Evolutionary conservation across 192 early-diverging fungal genomes (phyloP).

Genomic region (Podila epigama): DNA sequence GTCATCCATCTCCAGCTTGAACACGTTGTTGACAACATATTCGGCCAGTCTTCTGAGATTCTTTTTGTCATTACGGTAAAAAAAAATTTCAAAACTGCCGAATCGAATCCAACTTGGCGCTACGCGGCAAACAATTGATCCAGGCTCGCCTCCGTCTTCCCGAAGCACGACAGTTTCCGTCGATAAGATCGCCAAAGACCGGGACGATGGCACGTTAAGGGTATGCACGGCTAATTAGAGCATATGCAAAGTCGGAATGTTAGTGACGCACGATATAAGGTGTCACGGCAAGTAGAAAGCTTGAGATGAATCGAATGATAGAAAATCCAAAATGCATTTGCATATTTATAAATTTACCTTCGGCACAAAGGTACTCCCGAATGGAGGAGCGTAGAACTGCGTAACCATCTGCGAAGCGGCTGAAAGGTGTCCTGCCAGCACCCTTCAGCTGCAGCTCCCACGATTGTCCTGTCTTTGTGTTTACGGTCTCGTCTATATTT

Average conservation of each 20-base stretch:
- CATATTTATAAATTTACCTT: conserved; percentile 60
- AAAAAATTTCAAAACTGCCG: conserved; percentile 87
- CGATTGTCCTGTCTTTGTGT: conserved; percentile 29
- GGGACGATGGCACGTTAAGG: conserved; percentile 76
- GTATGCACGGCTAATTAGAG: conserved; percentile 58
- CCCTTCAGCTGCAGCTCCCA: conserved; percentile 92
- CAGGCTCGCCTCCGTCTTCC: conserved; percentile 71
- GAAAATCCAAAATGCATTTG: no score
- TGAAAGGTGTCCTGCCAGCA: conserved; percentile 86
- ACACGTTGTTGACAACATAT: conserved; percentile 70
- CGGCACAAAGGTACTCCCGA: conserved; percentile 82
- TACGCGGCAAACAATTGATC: conserved; percentile 79
- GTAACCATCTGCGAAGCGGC: conserved; percentile 86
- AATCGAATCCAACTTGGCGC: conserved; percentile 87
- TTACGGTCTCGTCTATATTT: conserved; percentile 51
- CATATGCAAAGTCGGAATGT: neutral
- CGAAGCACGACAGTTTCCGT: conserved; percentile 68
- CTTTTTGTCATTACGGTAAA: conserved; percentile 66
- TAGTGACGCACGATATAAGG: conserved; percentile 3
- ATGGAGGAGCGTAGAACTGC: conserved; percentile 89
- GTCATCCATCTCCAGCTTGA: conserved; percentile 44
- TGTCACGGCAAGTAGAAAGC: no score
- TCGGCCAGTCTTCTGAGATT: conserved; percentile 72
- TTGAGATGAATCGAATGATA: no score
- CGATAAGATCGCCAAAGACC: conserved; percentile 76